These are phyloP conservation scores for Adiantum capillusveneris DNA, from an alignment of 75 land plant genomes.

Conservation along the genomic window DNA sequence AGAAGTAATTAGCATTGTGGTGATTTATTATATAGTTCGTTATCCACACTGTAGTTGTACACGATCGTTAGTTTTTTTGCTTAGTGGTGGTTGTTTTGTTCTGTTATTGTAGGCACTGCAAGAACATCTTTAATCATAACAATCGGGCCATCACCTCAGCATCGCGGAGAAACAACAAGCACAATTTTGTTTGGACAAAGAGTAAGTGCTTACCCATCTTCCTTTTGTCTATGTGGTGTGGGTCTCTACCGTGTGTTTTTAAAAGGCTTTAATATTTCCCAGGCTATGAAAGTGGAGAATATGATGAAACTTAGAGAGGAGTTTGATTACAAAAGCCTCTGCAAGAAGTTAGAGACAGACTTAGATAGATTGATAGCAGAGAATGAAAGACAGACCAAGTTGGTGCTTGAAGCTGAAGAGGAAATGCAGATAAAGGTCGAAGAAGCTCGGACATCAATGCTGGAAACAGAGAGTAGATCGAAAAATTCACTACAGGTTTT, in stretches of 20 bases:
- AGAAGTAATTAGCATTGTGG: too few species aligned
- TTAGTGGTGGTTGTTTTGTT: too few species aligned
- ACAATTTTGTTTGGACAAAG: slow-evolving; percentile 7
- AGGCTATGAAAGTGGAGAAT: slow-evolving; percentile 6
- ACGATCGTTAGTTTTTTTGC: too few species aligned
- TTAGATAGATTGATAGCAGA: slow-evolving; percentile 4
- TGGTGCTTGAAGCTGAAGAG: slow-evolving; percentile 4
- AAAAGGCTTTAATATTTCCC: too few species aligned
- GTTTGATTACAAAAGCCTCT: slow-evolving; percentile 9
- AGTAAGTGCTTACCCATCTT: neutral
- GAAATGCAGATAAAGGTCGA: slow-evolving; percentile 2
- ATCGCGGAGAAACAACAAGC: slow-evolving; percentile 5
- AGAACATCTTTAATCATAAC: slow-evolving; percentile 6
- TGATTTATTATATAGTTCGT: too few species aligned
- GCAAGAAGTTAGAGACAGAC: neutral
- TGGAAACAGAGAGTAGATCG: slow-evolving; percentile 1
- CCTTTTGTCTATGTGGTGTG: too few species aligned
- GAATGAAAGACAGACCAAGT: slow-evolving; percentile 5
- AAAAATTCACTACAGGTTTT: neutral
- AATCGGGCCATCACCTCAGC: slow-evolving; percentile 11
- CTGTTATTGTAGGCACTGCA: slow-evolving; percentile 5
- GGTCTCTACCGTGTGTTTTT: too few species aligned
- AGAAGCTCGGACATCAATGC: neutral
- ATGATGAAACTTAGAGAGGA: slow-evolving; percentile 7
- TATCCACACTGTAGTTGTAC: too few species aligned